Conservation (phyloP, 169 alveolate species). For the Cryptosporidium xiaoi region DNA sequence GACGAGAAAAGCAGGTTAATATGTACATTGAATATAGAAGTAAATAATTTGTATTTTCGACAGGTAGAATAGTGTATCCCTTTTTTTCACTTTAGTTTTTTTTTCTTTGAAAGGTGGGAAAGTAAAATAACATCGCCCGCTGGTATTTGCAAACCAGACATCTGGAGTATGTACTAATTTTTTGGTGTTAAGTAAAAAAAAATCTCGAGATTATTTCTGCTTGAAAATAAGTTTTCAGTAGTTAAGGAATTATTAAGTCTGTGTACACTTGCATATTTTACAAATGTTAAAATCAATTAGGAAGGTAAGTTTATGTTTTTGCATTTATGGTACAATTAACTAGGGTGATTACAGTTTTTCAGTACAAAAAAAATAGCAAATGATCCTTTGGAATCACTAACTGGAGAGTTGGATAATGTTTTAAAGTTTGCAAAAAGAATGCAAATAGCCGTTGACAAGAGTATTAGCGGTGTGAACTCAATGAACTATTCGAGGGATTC, state of each 20-base stretch:
- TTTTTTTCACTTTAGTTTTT: too few relatives aligned
- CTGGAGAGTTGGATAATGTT: slow-evolving; percentile 68
- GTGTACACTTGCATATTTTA: background rate
- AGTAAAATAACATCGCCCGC: slow-evolving; percentile 1
- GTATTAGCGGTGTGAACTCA: slow-evolving; percentile 7
- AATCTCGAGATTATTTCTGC: too few relatives aligned
- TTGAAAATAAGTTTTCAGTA: too few relatives aligned
- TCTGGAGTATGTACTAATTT: background rate
- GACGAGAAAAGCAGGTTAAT: too few relatives aligned
- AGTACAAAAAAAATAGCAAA: slow-evolving; percentile 40
- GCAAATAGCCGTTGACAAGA: slow-evolving; percentile 54
- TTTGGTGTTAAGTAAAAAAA: too few relatives aligned
- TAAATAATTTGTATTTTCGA: too few relatives aligned
- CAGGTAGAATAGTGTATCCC: too few relatives aligned
- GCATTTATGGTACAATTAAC: background rate
- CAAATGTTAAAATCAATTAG: slow-evolving; percentile 41
- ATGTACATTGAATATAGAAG: too few relatives aligned
- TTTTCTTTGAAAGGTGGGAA: background rate
- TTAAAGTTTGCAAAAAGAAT: slow-evolving; percentile 56
- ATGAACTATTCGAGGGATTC: slow-evolving; percentile 38
- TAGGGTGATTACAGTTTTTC: slow-evolving; percentile 6
- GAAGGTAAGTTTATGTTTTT: slow-evolving; percentile 37
- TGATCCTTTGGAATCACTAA: slow-evolving; percentile 57
- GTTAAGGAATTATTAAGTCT: too few relatives aligned
- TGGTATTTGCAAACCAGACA: slow-evolving; percentile 2